Evolutionary conservation across 495 filamentous ascomycete species (phyloP).

Genomic region (Baudoinia panamericana): DNA sequence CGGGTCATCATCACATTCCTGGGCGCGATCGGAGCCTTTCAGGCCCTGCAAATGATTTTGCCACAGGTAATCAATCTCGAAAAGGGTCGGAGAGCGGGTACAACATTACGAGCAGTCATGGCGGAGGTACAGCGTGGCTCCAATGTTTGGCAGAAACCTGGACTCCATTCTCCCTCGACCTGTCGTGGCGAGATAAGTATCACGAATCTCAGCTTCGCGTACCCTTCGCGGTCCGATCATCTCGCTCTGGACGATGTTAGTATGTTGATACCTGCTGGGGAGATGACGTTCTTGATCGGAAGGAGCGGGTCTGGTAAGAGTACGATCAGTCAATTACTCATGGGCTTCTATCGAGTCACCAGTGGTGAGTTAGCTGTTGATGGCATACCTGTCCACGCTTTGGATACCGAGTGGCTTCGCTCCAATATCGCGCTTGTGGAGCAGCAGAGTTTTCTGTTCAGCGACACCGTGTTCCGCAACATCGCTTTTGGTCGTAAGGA

Average conservation of each 20-base stretch:
- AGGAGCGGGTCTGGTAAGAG: conserved; percentile 88
- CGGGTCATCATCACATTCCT: conserved; percentile 77
- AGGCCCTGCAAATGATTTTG: conserved; percentile 57
- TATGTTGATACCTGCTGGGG: conserved; percentile 57
- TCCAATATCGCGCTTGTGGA: conserved; percentile 72
- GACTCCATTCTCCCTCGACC: conserved; percentile 4
- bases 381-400: conserved; percentile 42
- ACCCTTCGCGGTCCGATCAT: conserved; percentile 58
- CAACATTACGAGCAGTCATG: conserved; percentile 41
- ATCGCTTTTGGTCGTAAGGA: conserved; percentile 52
- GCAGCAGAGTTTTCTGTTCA: conserved; percentile 72
- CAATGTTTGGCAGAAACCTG: neutral
- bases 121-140: conserved; percentile 26
- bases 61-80: conserved; percentile 62
- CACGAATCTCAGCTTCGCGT: conserved; percentile 63
- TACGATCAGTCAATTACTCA: conserved; percentile 67
- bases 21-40: conserved; percentile 60
- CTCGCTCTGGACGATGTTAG: conserved; percentile 44
- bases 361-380: conserved; percentile 60
- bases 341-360: conserved; percentile 58
- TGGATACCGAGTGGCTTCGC: conserved; percentile 63
- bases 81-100: conserved; percentile 66
- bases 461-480: conserved; percentile 66
- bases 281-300: conserved; percentile 74
- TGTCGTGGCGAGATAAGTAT: conserved; percentile 59